phyloP scores from a whole-genome alignment of 192 early-diverging fungal species.

The Backusella parvicylindrica region DNA sequence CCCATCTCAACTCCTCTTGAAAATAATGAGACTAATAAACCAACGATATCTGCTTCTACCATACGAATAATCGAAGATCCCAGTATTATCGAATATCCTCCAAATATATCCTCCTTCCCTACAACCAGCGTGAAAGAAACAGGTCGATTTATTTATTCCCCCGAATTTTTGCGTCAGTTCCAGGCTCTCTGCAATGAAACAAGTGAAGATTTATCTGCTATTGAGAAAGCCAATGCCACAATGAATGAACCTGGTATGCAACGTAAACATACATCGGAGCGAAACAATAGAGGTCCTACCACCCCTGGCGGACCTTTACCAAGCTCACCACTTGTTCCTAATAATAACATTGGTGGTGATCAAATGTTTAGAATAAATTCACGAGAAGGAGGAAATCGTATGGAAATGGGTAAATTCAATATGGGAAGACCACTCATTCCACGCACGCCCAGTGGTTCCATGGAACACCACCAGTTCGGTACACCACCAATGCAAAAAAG shows the following conservation, averaged over 20 bases:
- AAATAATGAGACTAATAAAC: background rate
- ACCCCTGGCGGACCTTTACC: background rate
- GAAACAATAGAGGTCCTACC: constrained; percentile 16
- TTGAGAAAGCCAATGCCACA: constrained; percentile 36
- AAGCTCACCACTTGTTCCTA: background rate
- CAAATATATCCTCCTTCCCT: constrained; percentile 45
- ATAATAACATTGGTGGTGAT: constrained; percentile 5
- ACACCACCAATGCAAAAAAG: constrained; percentile 12
- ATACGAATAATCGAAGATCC: constrained; percentile 41
- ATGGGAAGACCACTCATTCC: constrained; percentile 38
- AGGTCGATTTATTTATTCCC: constrained; percentile 65
- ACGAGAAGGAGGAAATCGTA: constrained; percentile 8
- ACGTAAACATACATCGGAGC: constrained; percentile 24
- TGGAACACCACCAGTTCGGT: constrained; percentile 19
- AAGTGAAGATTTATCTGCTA: constrained; percentile 51
- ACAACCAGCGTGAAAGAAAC: constrained; percentile 38
- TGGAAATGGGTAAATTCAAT: constrained; percentile 40
- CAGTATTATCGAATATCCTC: constrained; percentile 40
- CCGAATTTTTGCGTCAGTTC: constrained; percentile 81
- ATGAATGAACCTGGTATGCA: constrained; percentile 1
- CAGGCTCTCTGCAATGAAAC: constrained; percentile 57
- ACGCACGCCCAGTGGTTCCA: constrained; percentile 32
- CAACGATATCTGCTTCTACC: background rate
- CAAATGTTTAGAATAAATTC: constrained; percentile 29
- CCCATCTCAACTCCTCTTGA: background rate